Conservation (phyloP, 2,329 filamentous ascomycete species). For the Neospermospora avenae region DNA sequence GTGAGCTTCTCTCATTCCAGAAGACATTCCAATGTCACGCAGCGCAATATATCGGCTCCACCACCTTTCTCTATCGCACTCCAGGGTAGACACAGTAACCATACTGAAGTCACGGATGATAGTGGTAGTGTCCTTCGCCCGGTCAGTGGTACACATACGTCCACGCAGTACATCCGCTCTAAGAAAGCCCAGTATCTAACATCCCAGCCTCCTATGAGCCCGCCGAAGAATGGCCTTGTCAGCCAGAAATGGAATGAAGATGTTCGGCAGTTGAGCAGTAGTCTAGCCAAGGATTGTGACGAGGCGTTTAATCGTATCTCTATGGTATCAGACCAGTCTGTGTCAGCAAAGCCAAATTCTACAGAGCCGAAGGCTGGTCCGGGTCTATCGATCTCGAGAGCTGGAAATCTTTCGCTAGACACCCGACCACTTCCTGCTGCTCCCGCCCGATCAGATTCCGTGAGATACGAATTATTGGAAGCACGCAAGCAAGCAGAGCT, state of each 20-base stretch:
- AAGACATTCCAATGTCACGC: constrained; percentile 17
- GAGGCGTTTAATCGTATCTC: constrained; percentile 79
- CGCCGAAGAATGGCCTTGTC: constrained; percentile 18
- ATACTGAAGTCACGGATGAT: constrained; percentile 27
- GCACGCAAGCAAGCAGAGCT: constrained; percentile 31
- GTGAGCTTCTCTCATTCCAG: constrained; percentile 61
- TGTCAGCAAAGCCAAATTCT: not conserved
- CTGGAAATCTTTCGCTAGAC: constrained; percentile 22
- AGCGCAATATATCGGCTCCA: constrained; percentile 8
- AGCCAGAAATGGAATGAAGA: constrained; percentile 62
- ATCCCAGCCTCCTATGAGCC: constrained; percentile 10
- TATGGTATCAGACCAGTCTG: constrained; percentile 33
- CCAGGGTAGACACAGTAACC: constrained; percentile 21
- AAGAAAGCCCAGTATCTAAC: constrained; percentile 23
- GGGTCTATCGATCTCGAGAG: not conserved
- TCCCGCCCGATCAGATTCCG: constrained; percentile 31
- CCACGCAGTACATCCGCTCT: constrained; percentile 32
- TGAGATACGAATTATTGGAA: constrained; percentile 31
- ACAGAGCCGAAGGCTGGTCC: not conserved
- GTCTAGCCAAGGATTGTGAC: constrained; percentile 86
- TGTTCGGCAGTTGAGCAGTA: constrained; percentile 76
- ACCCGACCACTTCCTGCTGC: constrained; percentile 32
- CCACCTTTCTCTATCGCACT: not conserved
- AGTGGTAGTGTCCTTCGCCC: constrained; percentile 19
- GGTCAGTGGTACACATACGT: constrained; percentile 14